These are phyloP conservation scores for Emericellopsis atlantica DNA, from an alignment of 2,329 filamentous ascomycete genomes.

Conservation along the genomic window DNA sequence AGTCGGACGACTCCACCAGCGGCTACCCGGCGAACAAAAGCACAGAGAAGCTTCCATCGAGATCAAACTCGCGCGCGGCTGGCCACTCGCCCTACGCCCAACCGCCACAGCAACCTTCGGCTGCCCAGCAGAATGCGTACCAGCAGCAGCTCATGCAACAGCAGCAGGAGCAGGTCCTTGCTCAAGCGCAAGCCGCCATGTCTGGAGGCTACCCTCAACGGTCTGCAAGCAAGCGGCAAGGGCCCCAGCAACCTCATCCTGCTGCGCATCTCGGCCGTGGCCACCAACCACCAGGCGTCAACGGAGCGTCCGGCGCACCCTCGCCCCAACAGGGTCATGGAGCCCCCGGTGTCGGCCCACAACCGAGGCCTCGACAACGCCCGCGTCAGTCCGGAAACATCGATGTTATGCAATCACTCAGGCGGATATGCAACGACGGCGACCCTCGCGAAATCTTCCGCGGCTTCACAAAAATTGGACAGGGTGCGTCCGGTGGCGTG, in stretches of 20 bases:
- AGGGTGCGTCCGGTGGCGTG: conserved; percentile 92
- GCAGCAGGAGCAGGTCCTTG: conserved; percentile 77
- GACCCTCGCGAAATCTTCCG: conserved; percentile 84
- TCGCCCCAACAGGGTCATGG: conserved; percentile 14
- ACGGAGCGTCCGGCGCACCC: conserved; percentile 19
- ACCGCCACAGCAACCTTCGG: conserved; percentile 21
- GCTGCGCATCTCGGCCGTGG: conserved; percentile 11
- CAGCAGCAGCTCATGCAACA: conserved; percentile 59
- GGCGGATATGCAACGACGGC: conserved; percentile 79
- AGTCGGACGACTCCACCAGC: conserved; percentile 36
- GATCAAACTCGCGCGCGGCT: conserved; percentile 54
- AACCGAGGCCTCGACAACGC: conserved; percentile 61
- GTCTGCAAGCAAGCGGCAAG: conserved; percentile 60
- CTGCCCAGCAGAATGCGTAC: conserved; percentile 33
- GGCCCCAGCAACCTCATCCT: conserved; percentile 12
- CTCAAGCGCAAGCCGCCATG: conserved; percentile 67
- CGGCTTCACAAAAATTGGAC: conserved; percentile 86
- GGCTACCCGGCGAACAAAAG: neutral
- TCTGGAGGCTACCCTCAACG: conserved; percentile 40
- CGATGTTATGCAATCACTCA: conserved; percentile 73
- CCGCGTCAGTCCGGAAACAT: conserved; percentile 63
- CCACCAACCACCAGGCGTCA: conserved; percentile 15
- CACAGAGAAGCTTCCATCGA: conserved; percentile 22
- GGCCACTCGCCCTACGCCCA: conserved; percentile 35
- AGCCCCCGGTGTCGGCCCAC: conserved; percentile 25